Conservation (phyloP, 73 alveolate genomes). For the Blepharisma stoltei region DNA sequence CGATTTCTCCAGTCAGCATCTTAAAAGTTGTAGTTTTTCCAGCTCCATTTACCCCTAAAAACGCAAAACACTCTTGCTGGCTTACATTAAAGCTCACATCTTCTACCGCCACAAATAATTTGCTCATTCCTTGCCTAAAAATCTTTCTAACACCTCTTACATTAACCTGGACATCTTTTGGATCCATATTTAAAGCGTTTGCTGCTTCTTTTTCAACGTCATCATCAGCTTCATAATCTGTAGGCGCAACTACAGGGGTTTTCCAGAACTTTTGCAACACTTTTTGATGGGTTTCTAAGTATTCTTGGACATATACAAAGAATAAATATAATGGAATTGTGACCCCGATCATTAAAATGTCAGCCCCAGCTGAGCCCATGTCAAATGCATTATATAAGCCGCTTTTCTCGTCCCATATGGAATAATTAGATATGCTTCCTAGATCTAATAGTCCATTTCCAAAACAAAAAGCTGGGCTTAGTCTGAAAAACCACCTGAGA, state of each 20-base stretch:
- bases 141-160: slow-evolving; percentile 66
- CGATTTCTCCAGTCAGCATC: slow-evolving; percentile 87
- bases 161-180: slow-evolving; percentile 46
- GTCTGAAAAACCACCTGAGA: slow-evolving; percentile 73
- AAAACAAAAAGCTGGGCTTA: slow-evolving; percentile 89
- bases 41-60: slow-evolving; percentile 98
- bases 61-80: slow-evolving; percentile 96
- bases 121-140: slow-evolving; percentile 24
- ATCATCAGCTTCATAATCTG: slow-evolving; percentile 35
- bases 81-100: slow-evolving; percentile 84
- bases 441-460: slow-evolving; percentile 76
- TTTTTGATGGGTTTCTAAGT: slow-evolving; percentile 38
- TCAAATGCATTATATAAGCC: slow-evolving; percentile 33
- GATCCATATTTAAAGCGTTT: slow-evolving; percentile 34
- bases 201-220: slow-evolving; percentile 51
- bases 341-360: slow-evolving; percentile 33
- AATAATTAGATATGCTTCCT: slow-evolving; percentile 38
- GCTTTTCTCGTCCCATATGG: slow-evolving; percentile 30
- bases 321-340: slow-evolving; percentile 31
- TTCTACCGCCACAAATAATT: slow-evolving; percentile 77
- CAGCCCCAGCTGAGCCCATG: slow-evolving; percentile 47
- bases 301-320: slow-evolving; percentile 42
- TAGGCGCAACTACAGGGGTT: slow-evolving; percentile 30
- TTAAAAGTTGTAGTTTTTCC: slow-evolving; percentile 98
- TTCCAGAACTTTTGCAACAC: slow-evolving; percentile 29